phyloP scores from a whole-genome alignment of 805 yeast genomes.

The Metschnikowia gelsemii region DNA sequence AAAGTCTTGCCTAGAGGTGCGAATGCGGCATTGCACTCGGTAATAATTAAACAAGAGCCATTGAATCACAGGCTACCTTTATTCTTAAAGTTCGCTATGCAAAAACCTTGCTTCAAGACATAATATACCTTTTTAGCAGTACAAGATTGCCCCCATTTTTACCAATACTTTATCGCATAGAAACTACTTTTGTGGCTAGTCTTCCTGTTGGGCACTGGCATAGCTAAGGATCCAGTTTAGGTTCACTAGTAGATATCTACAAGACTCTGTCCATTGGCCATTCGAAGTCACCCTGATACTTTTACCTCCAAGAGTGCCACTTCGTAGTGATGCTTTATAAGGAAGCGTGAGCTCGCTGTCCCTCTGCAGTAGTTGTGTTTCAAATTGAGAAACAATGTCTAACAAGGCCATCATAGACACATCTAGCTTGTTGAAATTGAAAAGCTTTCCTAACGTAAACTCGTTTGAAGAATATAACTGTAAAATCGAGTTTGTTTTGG shows the following conservation, averaged over 20 bases:
- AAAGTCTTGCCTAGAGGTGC: no score
- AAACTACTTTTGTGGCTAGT: background rate
- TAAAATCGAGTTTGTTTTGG: constrained; percentile 39
- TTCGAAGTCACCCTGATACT: constrained; percentile 71
- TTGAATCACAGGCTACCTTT: no score
- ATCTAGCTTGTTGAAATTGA: constrained; percentile 76
- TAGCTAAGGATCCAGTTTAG: constrained; percentile 81
- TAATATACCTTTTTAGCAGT: no score
- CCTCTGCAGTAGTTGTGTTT: constrained; percentile 38
- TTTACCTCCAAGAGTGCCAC: constrained; percentile 73
- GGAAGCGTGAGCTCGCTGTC: constrained; percentile 68
- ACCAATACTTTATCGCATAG: no score
- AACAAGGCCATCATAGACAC: constrained; percentile 77
- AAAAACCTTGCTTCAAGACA: no score
- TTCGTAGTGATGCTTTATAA: constrained; percentile 54
- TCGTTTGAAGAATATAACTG: constrained; percentile 70
- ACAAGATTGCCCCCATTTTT: no score
- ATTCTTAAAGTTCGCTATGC: no score
- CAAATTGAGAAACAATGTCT: constrained; percentile 57
- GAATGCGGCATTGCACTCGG: no score
- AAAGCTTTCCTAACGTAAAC: constrained; percentile 64
- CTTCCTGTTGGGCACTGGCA: constrained; percentile 42
- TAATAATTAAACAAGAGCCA: no score
- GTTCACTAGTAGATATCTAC: constrained; percentile 76
- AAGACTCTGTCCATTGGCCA: constrained; percentile 87